Evolutionary conservation across 1,284 basidiomycete genomes (phyloP), one percentile per base, ranked within the genome.

Genomic region (Austroboletus niveus): DNA sequence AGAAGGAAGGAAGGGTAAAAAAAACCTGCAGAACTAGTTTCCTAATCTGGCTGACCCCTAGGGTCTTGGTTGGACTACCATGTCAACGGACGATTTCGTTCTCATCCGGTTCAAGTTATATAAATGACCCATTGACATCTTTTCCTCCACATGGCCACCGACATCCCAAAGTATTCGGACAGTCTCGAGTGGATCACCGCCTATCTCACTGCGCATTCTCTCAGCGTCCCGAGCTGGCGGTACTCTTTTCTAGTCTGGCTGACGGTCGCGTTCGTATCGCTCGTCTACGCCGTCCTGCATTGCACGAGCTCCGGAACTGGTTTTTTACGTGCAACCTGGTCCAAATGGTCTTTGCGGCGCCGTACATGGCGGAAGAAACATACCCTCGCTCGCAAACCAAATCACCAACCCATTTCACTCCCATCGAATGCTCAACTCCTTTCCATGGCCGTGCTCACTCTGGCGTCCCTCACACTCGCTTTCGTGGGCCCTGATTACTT

Each of bases 401-500:
- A 75, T 49, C 69, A 66, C 45, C 77, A 81, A 52, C 78, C 78
- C 2, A 60, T 68, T 15, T 74, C 80, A 5, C 68, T 87, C 6
- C 84, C 85, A 3, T 80, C 83, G 48, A 87, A 88, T 60, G 77
- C 79, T 3, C 78, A 84, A 53, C 68, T 87, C 17, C 68, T 86
- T 44, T 72, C 73, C 5, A 63, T 82, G 35, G 51, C 63, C 39
- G 51, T 76, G 38, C 65, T 89, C 27, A 62, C 75, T 34, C 56
- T 76, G 49, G 62, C 72, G 5, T 69, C 78, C 7, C 57, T 81
- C 29, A 61, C 74, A 8, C 72, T 86, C 41, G 73, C 74, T 12
- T 74, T 88, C 51, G 70, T 84, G 15, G 91, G 91, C 11, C 81
- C 85, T 10, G 90, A 93, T 69, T 90, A 92, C 64, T 77, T 92